Evolutionary conservation across 1,284 basidiomycete genomes (phyloP).

Genomic region (Ceratobasidium sp.): DNA sequence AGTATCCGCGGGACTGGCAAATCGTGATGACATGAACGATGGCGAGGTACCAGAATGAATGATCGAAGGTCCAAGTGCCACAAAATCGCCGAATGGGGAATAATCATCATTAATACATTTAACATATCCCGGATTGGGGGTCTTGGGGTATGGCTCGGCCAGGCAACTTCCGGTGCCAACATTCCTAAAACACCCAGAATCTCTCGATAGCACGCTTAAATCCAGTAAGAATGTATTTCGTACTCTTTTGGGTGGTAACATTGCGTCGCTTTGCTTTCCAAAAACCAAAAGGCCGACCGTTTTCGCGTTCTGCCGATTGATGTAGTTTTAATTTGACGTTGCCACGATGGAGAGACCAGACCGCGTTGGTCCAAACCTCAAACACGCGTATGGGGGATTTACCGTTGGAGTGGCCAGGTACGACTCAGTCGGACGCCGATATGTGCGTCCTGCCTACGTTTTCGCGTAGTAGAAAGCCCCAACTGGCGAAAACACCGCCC

Average conservation of each 20-base stretch:
- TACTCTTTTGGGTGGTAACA: background rate
- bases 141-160: no score
- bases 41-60: background rate
- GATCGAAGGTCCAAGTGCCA: background rate
- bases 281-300: background rate
- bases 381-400: background rate
- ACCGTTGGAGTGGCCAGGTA: background rate
- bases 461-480: background rate
- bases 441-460: no score
- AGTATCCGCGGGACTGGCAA: no score
- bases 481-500: slow-evolving; percentile 1
- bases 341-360: background rate
- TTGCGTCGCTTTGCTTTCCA: background rate
- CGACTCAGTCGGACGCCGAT: background rate
- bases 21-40: background rate
- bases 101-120: background rate
- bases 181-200: no score
- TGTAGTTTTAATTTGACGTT: background rate
- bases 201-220: no score
- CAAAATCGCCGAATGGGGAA: background rate
- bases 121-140: no score
- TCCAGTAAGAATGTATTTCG: background rate
- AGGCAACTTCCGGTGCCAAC: no score
- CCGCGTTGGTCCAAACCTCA: slow-evolving; percentile 6
- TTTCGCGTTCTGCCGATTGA: background rate